Conservation (phyloP, 108 stramenopile genomes). For the Cylindrotheca fusiformis region DNA sequence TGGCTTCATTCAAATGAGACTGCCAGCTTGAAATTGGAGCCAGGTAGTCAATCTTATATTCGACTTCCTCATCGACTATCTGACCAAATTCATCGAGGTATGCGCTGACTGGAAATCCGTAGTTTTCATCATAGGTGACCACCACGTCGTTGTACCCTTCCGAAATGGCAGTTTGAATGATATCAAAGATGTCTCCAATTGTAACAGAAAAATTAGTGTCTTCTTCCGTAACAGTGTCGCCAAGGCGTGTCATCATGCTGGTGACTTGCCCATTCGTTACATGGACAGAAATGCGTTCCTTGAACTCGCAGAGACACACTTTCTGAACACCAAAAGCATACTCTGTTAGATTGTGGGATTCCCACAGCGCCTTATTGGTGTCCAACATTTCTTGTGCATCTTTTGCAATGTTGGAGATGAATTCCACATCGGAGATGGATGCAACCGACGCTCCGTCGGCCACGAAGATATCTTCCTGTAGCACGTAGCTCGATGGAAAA, state of each 20-base stretch:
- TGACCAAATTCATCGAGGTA: slow-evolving; percentile 8
- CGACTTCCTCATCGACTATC: slow-evolving; percentile 28
- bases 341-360: neutral
- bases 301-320: neutral
- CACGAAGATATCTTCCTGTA: neutral
- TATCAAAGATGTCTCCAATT: slow-evolving; percentile 22
- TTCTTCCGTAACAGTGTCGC: neutral
- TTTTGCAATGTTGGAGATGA: too few relatives aligned
- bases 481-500: neutral
- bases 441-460: neutral
- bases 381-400: too few relatives aligned
- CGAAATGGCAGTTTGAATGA: slow-evolving; percentile 23
- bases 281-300: neutral
- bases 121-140: slow-evolving; percentile 23
- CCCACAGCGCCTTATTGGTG: neutral
- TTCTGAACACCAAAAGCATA: neutral
- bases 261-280: neutral
- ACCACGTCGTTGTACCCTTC: neutral
- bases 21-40: slow-evolving; percentile 4
- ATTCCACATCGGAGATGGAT: neutral
- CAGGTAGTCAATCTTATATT: neutral
- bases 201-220: neutral
- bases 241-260: neutral
- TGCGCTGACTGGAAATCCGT: slow-evolving; percentile 12
- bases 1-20: neutral